phyloP scores from a whole-genome alignment of 108 stramenopile species.

The Skeletonema costatum region DNA sequence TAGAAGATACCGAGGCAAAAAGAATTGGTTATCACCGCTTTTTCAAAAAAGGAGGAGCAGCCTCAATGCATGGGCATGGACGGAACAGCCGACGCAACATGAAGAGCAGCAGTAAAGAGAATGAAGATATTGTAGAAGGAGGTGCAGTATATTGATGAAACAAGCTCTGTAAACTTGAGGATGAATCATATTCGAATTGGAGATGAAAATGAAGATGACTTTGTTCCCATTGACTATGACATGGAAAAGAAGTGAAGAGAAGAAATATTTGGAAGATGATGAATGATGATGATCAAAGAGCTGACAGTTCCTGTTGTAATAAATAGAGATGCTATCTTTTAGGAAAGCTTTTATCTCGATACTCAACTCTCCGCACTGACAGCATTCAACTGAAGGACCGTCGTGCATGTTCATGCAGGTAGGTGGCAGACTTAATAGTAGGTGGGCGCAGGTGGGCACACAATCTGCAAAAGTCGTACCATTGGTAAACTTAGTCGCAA shows the following conservation, averaged over 20 bases:
- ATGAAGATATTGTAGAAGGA: constrained; percentile 28
- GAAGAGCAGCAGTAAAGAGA: constrained; percentile 53
- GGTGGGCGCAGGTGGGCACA: too few species aligned
- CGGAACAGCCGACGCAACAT: constrained; percentile 44
- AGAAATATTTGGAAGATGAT: neutral
- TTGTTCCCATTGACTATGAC: constrained; percentile 53
- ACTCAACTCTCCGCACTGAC: too few species aligned
- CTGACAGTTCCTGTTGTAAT: too few species aligned
- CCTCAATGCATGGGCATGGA: constrained; percentile 31
- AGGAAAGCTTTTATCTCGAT: too few species aligned
- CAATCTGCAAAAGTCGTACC: too few species aligned
- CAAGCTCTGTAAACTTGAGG: constrained; percentile 31
- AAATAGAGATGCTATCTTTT: too few species aligned
- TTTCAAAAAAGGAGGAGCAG: constrained; percentile 47
- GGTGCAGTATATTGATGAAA: constrained; percentile 57
- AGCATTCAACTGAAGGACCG: too few species aligned
- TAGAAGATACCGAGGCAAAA: constrained; percentile 30
- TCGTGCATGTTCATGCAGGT: too few species aligned
- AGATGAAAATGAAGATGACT: constrained; percentile 58
- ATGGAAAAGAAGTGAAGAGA: constrained; percentile 1
- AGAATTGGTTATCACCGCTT: constrained; percentile 53
- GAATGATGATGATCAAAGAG: too few species aligned
- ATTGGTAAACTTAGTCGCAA: too few species aligned
- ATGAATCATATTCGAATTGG: constrained; percentile 66
- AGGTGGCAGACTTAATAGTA: too few species aligned